Evolutionary conservation across 164 flowering plant genomes (phyloP).

Genomic region (Piper longum): DNA sequence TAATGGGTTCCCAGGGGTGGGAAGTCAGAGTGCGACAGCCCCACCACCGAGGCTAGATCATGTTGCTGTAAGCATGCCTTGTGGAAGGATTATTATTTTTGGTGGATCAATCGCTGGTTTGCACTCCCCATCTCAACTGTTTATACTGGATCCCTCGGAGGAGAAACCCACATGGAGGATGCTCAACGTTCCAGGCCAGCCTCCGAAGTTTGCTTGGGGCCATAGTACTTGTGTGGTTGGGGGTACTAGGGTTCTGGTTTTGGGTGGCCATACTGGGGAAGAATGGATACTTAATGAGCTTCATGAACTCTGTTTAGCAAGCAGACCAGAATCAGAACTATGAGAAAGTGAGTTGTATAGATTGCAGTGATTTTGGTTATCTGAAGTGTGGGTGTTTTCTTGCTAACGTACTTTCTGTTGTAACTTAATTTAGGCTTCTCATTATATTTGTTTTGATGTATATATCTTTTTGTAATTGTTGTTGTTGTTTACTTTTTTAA

Average conservation of each 20-base stretch:
- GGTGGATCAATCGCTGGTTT: conserved; percentile 84
- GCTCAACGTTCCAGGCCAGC: conserved; percentile 74
- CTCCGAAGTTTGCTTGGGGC: conserved; percentile 86
- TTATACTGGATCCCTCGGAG: conserved; percentile 67
- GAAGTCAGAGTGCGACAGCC: conserved; percentile 42
- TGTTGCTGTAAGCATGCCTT: conserved; percentile 83
- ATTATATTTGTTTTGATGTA: too few relatives aligned
- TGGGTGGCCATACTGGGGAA: conserved; percentile 80
- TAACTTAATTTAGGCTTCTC: too few relatives aligned
- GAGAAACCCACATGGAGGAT: conserved; percentile 83
- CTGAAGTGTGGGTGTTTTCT: too few relatives aligned
- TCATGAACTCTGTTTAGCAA: conserved; percentile 71
- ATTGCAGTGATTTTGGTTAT: too few relatives aligned
- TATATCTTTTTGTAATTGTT: too few relatives aligned
- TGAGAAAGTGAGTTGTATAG: conserved; percentile 4
- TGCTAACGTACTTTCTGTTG: too few relatives aligned
- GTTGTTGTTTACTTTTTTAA: too few relatives aligned
- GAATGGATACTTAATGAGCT: conserved; percentile 81
- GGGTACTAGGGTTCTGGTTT: conserved; percentile 66
- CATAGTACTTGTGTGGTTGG: conserved; percentile 89
- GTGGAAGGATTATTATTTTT: conserved; percentile 70
- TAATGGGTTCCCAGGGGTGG: conserved; percentile 29
- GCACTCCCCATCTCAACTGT: conserved; percentile 80
- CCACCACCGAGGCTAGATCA: conserved; percentile 89
- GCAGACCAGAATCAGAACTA: conserved; percentile 39